Percentiles rank a stretch among this genome's conserved stretches.
Evolutionary conservation across 805 yeast species (phyloP).

Genomic region (Yamadazyma ubonensis): DNA sequence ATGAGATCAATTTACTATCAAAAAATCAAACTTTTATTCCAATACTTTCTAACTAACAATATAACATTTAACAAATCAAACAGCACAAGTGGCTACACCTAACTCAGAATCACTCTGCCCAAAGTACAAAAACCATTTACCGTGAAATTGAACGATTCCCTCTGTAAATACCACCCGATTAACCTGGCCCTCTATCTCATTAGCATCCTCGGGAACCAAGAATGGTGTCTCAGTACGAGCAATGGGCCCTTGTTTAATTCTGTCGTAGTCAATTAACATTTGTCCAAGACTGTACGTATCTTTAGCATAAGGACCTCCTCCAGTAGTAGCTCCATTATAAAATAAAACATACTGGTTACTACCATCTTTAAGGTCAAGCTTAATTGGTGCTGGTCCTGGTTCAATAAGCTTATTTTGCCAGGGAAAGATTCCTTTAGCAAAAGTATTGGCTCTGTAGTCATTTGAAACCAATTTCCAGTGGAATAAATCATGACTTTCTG

Average conservation of each 20-base stretch:
- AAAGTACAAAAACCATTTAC: slow-evolving; percentile 41
- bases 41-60: not conserved
- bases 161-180: slow-evolving; percentile 43
- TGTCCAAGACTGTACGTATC: slow-evolving; percentile 38
- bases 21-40: not conserved
- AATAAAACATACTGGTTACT: slow-evolving; percentile 36
- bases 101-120: slow-evolving; percentile 45
- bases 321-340: slow-evolving; percentile 40
- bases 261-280: slow-evolving; percentile 42
- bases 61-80: too few species aligned
- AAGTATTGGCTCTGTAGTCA: slow-evolving; percentile 20
- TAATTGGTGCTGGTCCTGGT: slow-evolving; percentile 44
- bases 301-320: slow-evolving; percentile 28
- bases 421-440: slow-evolving; percentile 27
- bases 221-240: slow-evolving; percentile 38
- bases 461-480: slow-evolving; percentile 29
- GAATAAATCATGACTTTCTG: slow-evolving; percentile 33
- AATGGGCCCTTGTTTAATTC: slow-evolving; percentile 33
- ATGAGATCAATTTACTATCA: too few species aligned
- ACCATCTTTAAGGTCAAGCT: slow-evolving; percentile 21
- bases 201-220: slow-evolving; percentile 31
- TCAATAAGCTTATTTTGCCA: slow-evolving; percentile 40
- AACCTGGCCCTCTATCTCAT: slow-evolving; percentile 41
- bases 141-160: slow-evolving; percentile 42
- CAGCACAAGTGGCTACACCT: slow-evolving; percentile 40